Evolutionary conservation across 169 alveolate species (phyloP), one percentile per base, ranked within the genome.

Genomic region (Cryptosporidium muris): DNA sequence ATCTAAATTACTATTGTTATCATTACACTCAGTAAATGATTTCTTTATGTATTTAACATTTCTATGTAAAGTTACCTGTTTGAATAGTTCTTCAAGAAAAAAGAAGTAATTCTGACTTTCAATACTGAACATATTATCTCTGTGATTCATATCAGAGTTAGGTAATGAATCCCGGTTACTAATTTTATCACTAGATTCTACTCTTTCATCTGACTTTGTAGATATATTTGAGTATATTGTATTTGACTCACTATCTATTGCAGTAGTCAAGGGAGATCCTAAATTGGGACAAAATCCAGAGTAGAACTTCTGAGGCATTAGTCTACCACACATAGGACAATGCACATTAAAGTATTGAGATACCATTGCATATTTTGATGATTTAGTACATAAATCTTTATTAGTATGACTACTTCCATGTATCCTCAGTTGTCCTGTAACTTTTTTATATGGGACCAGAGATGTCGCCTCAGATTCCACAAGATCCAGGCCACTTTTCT

Each of bases 301-400:
- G 43, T 38, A 43, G 9, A 74, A 74, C 9, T 74, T 74, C 36
- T 60, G 63, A 25, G 85, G 85, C 62, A 74, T 74, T 16, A 56
- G n/a, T 36, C 85, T 74, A 14, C 85, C 85, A 60, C 85, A 74
- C 85, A 60, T 74, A 45, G 85, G 85, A 38, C 85, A 74, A 58
- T 74, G 68, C 25, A 74, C 16, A 74, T 74, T 74, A 16, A 74
- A 74, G 40, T 74, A 42, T 16, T 58, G 51, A 12, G 85, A 48
- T 56, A 58, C 68, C 16, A 74, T 14, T 16, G 43, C 85, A 34
- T 9, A 42, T 9, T 42, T 74, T 38, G 42, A 47, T 58, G 67
- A 38, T 3, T 58, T 14, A 0, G 56, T 25, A 9, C 16, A 14
- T 2, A 37, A 42, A 40, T 11, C 43, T 12, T 5, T 49, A 40